A percentile compares a stretch with the other conserved stretches of the same genome.
phyloP scores from a whole-genome alignment of 768 basidiomycete species.

The Gelatoporia subvermispora region DNA sequence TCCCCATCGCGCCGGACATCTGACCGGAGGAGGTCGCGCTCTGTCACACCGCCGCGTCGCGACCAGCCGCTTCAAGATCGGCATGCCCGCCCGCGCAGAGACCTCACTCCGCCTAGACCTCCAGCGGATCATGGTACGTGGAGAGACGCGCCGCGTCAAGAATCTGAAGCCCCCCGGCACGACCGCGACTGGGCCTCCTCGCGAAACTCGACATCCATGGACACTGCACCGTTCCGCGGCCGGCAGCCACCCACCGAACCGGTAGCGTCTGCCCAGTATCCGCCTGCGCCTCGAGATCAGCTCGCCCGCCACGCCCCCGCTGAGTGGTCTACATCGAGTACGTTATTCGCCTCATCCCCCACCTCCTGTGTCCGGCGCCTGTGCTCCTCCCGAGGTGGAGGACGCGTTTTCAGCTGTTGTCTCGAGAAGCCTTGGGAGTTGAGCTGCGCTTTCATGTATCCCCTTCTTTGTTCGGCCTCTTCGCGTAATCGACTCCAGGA shows the following conservation, averaged over 20 bases:
- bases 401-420: slow-evolving; percentile 23
- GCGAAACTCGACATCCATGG: background rate
- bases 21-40: slow-evolving; percentile 11
- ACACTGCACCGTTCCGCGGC: slow-evolving; percentile 3
- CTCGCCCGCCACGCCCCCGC: slow-evolving; percentile 11
- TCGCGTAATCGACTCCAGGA: slow-evolving; percentile 35
- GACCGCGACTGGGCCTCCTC: background rate
- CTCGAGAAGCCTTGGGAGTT: slow-evolving; percentile 42
- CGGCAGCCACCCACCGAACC: slow-evolving; percentile 8
- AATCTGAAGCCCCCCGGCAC: background rate
- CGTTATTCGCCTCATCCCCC: slow-evolving; percentile 56
- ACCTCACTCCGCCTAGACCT: slow-evolving; percentile 8
- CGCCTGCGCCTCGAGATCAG: slow-evolving; percentile 10
- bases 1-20: slow-evolving; percentile 3
- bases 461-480: slow-evolving; percentile 27
- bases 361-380: slow-evolving; percentile 34
- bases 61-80: slow-evolving; percentile 8
- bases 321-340: slow-evolving; percentile 43
- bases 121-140: slow-evolving; percentile 5
- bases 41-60: slow-evolving; percentile 12
- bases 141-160: slow-evolving; percentile 8
- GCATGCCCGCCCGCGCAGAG: slow-evolving; percentile 9
- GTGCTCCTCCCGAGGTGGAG: slow-evolving; percentile 31
- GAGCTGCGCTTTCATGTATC: slow-evolving; percentile 30
- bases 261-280: slow-evolving; percentile 1